Percentiles rank a stretch among this genome's conserved stretches.
Conservation (phyloP, 345 rosid genomes). For the Hibiscus mutabilis region DNA sequence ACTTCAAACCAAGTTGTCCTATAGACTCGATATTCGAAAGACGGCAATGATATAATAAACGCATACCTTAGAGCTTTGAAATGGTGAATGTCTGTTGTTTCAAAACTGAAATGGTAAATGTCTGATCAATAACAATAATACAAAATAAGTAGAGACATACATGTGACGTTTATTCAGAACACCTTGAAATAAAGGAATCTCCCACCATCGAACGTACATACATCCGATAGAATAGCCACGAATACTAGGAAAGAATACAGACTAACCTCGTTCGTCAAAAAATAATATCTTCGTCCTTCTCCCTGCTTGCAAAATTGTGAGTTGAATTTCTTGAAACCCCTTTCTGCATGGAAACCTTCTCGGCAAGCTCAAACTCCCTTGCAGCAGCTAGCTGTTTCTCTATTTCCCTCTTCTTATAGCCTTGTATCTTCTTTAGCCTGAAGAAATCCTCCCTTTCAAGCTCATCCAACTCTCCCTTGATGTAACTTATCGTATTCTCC, state of each 20-base stretch:
- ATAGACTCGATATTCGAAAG: not conserved
- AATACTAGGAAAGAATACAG: conserved; percentile 12
- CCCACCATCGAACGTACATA: not conserved
- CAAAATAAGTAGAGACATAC: conserved; percentile 14
- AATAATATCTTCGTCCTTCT: conserved; percentile 70
- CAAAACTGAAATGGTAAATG: not conserved
- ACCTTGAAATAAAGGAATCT: not conserved
- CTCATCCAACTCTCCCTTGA: conserved; percentile 90
- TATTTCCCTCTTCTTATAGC: conserved; percentile 70
- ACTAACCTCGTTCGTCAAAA: conserved; percentile 42
- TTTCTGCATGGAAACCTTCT: conserved; percentile 61
- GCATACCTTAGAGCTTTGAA: not conserved
- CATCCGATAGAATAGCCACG: conserved; percentile 12
- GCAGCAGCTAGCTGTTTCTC: conserved; percentile 48
- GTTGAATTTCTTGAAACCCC: conserved; percentile 59
- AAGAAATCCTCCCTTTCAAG: conserved; percentile 92
- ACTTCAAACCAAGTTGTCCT: not conserved
- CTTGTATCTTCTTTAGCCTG: conserved; percentile 82
- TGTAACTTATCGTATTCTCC: conserved; percentile 75
- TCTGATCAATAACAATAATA: not conserved
- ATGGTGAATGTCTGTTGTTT: not conserved
- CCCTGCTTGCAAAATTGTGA: conserved; percentile 42
- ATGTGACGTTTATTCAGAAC: conserved; percentile 20
- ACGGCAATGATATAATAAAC: not conserved
- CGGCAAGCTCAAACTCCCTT: conserved; percentile 50